phyloP scores from a whole-genome alignment of 1,284 basidiomycete species.

The Malassezia obtusa region DNA sequence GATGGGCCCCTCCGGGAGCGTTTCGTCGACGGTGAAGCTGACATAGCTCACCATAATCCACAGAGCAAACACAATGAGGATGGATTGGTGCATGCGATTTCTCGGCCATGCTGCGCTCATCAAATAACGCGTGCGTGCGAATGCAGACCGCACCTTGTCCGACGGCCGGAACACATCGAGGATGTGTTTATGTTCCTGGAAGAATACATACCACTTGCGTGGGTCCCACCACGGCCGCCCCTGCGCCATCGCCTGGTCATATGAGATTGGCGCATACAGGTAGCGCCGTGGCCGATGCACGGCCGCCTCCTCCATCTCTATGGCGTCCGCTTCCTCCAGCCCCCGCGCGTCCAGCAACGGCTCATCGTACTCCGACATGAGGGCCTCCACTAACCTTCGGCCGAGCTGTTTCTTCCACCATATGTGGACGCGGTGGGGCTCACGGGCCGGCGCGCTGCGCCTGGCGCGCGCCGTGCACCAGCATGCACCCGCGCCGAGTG shows the following conservation, averaged over 20 bases:
- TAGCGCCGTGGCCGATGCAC: conserved; percentile 4
- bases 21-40: conserved; percentile 2
- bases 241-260: conserved; percentile 14
- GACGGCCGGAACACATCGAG: conserved; percentile 10
- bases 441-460: background rate
- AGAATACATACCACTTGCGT: conserved; percentile 1
- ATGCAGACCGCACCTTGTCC: background rate
- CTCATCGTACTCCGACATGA: conserved; percentile 2
- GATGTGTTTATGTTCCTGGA: conserved; percentile 7
- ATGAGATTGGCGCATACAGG: conserved; percentile 16
- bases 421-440: background rate
- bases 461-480: background rate
- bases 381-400: background rate
- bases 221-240: conserved; percentile 11
- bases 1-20: background rate
- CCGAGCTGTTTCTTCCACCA: background rate
- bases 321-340: background rate
- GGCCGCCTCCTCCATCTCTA: conserved; percentile 6
- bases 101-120: conserved; percentile 3
- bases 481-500: background rate
- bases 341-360: conserved; percentile 5
- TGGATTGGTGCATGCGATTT: conserved; percentile 16
- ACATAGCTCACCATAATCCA: conserved; percentile 13
- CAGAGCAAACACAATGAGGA: conserved; percentile 9
- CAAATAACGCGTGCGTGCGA: background rate